Evolutionary conservation across 352 stramenopile species (phyloP).

Genomic region (Pythium vanterpoolii): DNA sequence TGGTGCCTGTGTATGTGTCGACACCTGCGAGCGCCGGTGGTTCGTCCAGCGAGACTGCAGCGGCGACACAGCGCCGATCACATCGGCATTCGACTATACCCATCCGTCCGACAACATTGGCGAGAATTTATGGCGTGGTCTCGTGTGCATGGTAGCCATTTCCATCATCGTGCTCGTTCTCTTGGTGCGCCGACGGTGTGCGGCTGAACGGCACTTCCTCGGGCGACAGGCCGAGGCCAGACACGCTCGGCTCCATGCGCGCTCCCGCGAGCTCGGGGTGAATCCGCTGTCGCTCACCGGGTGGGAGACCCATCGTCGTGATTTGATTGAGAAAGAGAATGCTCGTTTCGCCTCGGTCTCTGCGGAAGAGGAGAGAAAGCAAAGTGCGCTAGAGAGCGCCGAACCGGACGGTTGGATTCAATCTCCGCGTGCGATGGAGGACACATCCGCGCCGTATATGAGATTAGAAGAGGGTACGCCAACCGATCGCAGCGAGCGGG

Average conservation of each 20-base stretch:
- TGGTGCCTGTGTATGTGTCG: constrained; percentile 11
- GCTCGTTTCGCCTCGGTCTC: not conserved
- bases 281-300: constrained; percentile 6
- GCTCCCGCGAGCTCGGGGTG: not conserved
- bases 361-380: not conserved
- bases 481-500: not conserved
- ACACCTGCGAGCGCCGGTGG: constrained; percentile 5
- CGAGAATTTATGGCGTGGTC: not conserved
- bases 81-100: not conserved
- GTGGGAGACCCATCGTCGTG: constrained; percentile 12
- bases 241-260: not conserved
- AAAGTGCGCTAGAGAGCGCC: not conserved
- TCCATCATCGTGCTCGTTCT: constrained; percentile 3
- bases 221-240: not conserved
- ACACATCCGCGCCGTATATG: not conserved
- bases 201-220: not conserved
- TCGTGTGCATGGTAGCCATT: constrained; percentile 7
- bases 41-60: not conserved
- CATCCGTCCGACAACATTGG: not conserved
- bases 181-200: constrained; percentile 2
- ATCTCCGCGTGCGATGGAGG: not conserved
- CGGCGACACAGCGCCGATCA: not conserved
- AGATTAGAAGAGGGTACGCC: not conserved
- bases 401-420: not conserved
- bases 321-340: constrained; percentile 7